Percentiles rank a stretch among this genome's conserved stretches.
Conservation (phyloP, 1,284 basidiomycete genomes). For the Malassezia yamatoensis region DNA sequence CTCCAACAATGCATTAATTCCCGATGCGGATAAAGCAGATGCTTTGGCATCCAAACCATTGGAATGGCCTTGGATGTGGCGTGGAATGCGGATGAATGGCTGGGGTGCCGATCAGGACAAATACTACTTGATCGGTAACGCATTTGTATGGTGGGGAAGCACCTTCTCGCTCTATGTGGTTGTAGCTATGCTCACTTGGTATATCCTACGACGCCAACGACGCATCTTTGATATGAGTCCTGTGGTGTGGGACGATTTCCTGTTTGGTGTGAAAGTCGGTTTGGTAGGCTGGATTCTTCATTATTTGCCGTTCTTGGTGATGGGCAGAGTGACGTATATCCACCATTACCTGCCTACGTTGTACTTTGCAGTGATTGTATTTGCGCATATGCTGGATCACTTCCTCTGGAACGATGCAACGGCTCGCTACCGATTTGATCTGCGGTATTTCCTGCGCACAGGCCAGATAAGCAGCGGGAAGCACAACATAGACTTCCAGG, state of each 20-base stretch:
- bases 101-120: constrained; percentile 82
- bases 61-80: constrained; percentile 92
- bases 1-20: constrained; percentile 92
- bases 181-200: constrained; percentile 57
- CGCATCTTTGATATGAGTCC: constrained; percentile 81
- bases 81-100: constrained; percentile 77
- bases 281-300: constrained; percentile 87
- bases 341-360: constrained; percentile 62
- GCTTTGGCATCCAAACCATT: constrained; percentile 81
- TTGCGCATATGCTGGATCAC: constrained; percentile 80
- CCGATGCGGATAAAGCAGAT: constrained; percentile 95
- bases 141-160: constrained; percentile 82
- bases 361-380: constrained; percentile 88
- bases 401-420: constrained; percentile 54
- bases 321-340: constrained; percentile 61
- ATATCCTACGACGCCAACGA: constrained; percentile 73
- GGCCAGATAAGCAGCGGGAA: constrained; percentile 7
- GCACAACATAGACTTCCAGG: background rate
- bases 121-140: constrained; percentile 87
- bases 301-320: constrained; percentile 83
- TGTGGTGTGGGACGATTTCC: constrained; percentile 81
- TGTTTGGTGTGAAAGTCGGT: constrained; percentile 83
- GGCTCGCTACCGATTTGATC: constrained; percentile 28
- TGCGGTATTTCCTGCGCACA: constrained; percentile 1
- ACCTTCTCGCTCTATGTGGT: constrained; percentile 60